Evolutionary conservation across 2,329 filamentous ascomycete species (phyloP).

Genomic region (Tolypocladium sp.): DNA sequence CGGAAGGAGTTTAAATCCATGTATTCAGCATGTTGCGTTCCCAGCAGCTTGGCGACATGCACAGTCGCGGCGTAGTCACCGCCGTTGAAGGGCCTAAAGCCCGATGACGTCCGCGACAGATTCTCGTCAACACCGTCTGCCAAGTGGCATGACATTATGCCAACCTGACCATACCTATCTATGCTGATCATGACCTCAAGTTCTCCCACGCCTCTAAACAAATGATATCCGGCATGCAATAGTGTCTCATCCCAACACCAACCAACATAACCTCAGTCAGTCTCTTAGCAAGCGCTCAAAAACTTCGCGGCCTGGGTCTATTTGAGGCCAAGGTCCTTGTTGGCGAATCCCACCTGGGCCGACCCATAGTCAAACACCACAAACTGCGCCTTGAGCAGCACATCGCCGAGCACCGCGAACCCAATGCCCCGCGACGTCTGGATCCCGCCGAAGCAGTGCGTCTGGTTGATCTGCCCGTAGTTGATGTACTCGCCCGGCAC

Average conservation of each 20-base stretch:
- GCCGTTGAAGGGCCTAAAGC: neutral
- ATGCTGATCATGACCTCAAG: neutral
- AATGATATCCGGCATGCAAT: neutral
- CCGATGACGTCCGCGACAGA: neutral
- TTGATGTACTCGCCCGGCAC: slow-evolving; percentile 28
- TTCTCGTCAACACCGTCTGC: neutral
- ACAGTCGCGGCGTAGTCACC: neutral
- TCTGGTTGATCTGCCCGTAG: slow-evolving; percentile 18
- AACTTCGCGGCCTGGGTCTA: neutral
- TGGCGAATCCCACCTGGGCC: slow-evolving; percentile 26
- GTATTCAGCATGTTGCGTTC: neutral
- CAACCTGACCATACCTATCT: neutral
- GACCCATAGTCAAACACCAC: slow-evolving; percentile 28
- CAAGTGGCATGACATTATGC: neutral
- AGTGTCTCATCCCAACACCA: neutral
- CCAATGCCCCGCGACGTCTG: slow-evolving; percentile 25
- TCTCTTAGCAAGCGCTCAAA: too few species aligned
- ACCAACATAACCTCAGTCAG: neutral
- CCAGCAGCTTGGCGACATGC: neutral
- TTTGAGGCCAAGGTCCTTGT: slow-evolving; percentile 15
- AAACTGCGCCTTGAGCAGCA: slow-evolving; percentile 35
- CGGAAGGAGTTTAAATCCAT: neutral
- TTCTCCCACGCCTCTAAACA: neutral
- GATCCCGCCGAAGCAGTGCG: slow-evolving; percentile 25
- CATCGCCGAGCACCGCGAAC: slow-evolving; percentile 29